A percentile compares a stretch with the other conserved stretches of the same genome.
These are phyloP conservation scores for Heterobasidion annosum DNA, from an alignment of 1,284 basidiomycete species.

Conservation along the genomic window DNA sequence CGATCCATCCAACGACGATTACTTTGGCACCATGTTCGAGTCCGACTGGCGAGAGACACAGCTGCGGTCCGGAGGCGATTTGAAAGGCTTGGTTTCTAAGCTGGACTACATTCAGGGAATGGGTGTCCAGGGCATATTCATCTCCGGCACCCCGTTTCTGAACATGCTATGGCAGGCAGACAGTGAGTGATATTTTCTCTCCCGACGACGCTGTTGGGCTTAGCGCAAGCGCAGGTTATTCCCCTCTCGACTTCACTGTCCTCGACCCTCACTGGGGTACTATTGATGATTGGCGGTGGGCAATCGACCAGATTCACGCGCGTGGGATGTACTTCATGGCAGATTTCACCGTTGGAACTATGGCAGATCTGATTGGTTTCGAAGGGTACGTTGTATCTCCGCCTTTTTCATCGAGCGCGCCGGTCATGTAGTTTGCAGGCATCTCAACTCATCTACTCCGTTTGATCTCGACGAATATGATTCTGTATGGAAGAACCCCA, in stretches of 20 bases:
- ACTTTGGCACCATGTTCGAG: constrained; percentile 72
- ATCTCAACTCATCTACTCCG: constrained; percentile 71
- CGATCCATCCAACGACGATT: constrained; percentile 86
- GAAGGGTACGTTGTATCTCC: constrained; percentile 44
- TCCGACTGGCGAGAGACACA: constrained; percentile 83
- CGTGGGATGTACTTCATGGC: constrained; percentile 85
- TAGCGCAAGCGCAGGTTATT: constrained; percentile 56
- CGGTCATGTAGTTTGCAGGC: constrained; percentile 30
- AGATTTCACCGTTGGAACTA: constrained; percentile 89
- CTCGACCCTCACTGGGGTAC: constrained; percentile 89
- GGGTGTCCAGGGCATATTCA: constrained; percentile 78
- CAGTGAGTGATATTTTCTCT: constrained; percentile 43
- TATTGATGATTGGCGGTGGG: constrained; percentile 64
- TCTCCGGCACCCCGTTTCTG: constrained; percentile 84
- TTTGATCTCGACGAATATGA: constrained; percentile 72
- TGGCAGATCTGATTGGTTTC: constrained; percentile 82
- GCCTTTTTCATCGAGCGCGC: background rate
- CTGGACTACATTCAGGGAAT: constrained; percentile 86
- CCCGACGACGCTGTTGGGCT: background rate
- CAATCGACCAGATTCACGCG: constrained; percentile 70
- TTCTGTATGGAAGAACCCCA: constrained; percentile 68
- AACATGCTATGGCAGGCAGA: constrained; percentile 96
- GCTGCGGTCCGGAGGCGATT: constrained; percentile 80
- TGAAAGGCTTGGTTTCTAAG: constrained; percentile 62
- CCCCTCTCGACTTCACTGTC: constrained; percentile 82